Conservation (phyloP, 1,284 basidiomycete genomes). For the Cryptococcus sp. region DNA sequence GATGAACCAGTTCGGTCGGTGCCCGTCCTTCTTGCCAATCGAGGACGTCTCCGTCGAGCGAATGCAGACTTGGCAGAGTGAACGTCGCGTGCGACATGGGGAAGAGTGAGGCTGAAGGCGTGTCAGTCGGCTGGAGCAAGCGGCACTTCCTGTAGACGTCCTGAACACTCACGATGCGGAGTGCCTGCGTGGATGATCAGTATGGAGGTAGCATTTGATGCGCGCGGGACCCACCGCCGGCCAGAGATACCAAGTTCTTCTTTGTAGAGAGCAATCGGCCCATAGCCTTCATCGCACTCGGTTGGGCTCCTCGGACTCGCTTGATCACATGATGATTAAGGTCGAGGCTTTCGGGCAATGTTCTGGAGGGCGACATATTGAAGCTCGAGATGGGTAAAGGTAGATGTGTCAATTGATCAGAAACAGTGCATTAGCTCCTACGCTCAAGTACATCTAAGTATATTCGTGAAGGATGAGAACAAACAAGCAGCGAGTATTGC, state of each 20-base stretch:
- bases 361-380: constrained; percentile 13
- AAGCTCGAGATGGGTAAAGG: neutral
- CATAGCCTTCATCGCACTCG: constrained; percentile 54
- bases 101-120: constrained; percentile 40
- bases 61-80: constrained; percentile 49
- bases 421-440: too few relatives aligned
- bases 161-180: constrained; percentile 37
- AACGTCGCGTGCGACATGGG: constrained; percentile 53
- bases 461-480: too few relatives aligned
- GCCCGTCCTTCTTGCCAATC: constrained; percentile 47
- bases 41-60: constrained; percentile 25
- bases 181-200: constrained; percentile 7
- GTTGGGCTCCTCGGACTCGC: constrained; percentile 9
- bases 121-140: neutral
- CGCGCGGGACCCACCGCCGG: constrained; percentile 49
- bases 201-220: neutral
- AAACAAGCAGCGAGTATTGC: too few relatives aligned
- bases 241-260: constrained; percentile 52
- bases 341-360: constrained; percentile 15
- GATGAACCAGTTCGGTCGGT: constrained; percentile 43
- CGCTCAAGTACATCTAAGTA: too few relatives aligned
- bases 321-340: constrained; percentile 18
- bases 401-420: too few relatives aligned
- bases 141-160: neutral
- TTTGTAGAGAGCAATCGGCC: constrained; percentile 47